Evolutionary conservation across 768 basidiomycete species (phyloP), one percentile per base, ranked within the genome.

Genomic region (Amanita muscaria): DNA sequence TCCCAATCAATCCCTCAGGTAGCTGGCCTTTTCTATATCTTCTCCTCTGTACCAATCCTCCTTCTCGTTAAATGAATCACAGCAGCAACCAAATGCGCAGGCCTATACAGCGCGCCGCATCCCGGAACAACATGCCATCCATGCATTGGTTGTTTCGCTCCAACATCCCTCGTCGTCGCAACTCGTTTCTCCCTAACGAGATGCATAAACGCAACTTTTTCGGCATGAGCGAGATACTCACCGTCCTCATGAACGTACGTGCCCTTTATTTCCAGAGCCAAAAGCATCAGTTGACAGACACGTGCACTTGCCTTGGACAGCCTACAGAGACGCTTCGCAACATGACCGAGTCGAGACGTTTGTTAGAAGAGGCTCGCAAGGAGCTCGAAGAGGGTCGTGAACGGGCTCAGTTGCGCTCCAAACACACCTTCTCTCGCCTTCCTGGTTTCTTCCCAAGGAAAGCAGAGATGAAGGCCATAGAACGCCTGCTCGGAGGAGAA

Each of bases 281-380:
- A 22, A 24, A n/a, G n/a, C n/a, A n/a, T n/a, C n/a, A n/a, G n/a
- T n/a, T n/a, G n/a, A n/a, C n/a, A 51, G 51, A 47, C 40, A 37
- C 12, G n/a, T 18, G 8, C 25, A 34, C 25, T 24, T 25, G 33
- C 29, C 7, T 29, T 9, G 27, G 3, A 15, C 34, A 89, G 86
- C 88, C 88, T 2, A 78, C 78, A 48, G 79, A 86, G 51, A 85
- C 86, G 2, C 73, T 88, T 2, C 79, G 85, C 21, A 86, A 82
- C 6, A 72, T 91, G 30, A 80, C 83, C 1, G 88, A 91, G 57
- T 85, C 86, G 3, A 80, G 72, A 49, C 75, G 73, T 40, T 69
- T 86, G 41, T 67, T 90, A 1, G 86, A 88, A 14, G 87, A 91
- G 54, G 82, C 86, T 32, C 74, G 82, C 15, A 71, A 74, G 22